Conservation (phyloP, 352 stramenopile species). For the Phytophthora tentaculata region DNA sequence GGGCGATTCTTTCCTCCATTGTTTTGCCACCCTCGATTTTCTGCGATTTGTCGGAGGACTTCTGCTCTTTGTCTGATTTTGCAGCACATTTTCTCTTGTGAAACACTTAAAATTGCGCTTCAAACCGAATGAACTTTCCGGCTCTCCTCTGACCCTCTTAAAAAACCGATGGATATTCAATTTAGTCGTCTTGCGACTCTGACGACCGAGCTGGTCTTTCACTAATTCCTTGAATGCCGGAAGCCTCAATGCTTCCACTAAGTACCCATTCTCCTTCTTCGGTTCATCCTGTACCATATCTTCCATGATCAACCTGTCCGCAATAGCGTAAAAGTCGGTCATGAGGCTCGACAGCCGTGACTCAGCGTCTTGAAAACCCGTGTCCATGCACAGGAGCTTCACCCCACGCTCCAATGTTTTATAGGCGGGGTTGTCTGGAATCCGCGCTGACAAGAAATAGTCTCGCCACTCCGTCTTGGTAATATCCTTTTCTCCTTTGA, state of each 20-base stretch:
- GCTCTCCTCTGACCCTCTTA: not conserved
- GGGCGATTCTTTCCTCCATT: not conserved
- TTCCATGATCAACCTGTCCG: constrained; percentile 11
- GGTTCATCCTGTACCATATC: not conserved
- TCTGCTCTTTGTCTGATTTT: not conserved
- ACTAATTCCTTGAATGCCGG: not conserved
- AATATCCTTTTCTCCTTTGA: constrained; percentile 20
- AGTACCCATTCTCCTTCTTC: not conserved
- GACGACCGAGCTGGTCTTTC: not conserved
- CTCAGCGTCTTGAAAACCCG: constrained; percentile 7
- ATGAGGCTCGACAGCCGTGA: constrained; percentile 12
- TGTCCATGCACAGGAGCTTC: constrained; percentile 12
- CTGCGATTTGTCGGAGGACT: not conserved
- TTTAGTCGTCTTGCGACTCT: not conserved
- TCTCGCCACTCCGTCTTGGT: constrained; percentile 10
- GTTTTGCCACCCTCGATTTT: not conserved
- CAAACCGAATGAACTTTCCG: not conserved
- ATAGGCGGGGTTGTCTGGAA: constrained; percentile 14
- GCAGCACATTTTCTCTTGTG: not conserved
- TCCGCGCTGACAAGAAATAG: constrained; percentile 15
- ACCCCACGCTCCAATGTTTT: constrained; percentile 18
- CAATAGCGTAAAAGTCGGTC: constrained; percentile 11
- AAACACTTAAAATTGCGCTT: not conserved
- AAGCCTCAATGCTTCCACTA: not conserved
- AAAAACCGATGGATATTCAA: not conserved